Percentiles rank a stretch among this genome's conserved stretches.
These are phyloP conservation scores for Claviceps sp. DNA, from an alignment of 2,329 filamentous ascomycete species.

Conservation along the genomic window DNA sequence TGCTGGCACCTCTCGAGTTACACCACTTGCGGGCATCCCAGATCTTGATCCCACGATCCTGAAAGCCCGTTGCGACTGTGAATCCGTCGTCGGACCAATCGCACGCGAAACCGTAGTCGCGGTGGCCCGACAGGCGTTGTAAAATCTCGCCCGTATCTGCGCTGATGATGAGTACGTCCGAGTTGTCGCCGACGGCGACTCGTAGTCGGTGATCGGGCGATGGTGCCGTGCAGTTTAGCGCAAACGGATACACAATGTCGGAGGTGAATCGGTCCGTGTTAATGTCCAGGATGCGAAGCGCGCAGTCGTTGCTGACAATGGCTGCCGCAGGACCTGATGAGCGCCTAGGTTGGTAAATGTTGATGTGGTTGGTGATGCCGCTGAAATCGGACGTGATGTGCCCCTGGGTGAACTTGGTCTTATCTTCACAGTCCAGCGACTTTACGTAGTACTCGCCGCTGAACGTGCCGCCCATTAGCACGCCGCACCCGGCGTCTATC, in stretches of 20 bases:
- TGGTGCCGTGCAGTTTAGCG: slow-evolving; percentile 61
- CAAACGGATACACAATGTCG: slow-evolving; percentile 38
- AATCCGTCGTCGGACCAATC: slow-evolving; percentile 70
- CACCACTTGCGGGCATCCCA: slow-evolving; percentile 65
- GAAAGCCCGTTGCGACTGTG: slow-evolving; percentile 63
- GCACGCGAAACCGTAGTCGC: slow-evolving; percentile 62
- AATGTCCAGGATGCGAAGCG: slow-evolving; percentile 46
- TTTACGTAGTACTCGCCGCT: slow-evolving; percentile 41
- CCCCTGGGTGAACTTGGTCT: slow-evolving; percentile 25
- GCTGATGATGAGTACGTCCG: slow-evolving; percentile 52
- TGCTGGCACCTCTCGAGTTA: slow-evolving; percentile 33
- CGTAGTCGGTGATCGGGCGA: slow-evolving; percentile 60
- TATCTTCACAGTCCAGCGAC: slow-evolving; percentile 27
- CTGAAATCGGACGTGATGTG: slow-evolving; percentile 34
- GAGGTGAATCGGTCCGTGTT: slow-evolving; percentile 44
- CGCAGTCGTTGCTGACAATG: slow-evolving; percentile 50
- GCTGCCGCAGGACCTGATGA: slow-evolving; percentile 40
- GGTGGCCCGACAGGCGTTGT: slow-evolving; percentile 48
- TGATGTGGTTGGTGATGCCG: slow-evolving; percentile 53
- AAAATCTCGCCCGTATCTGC: slow-evolving; percentile 50
- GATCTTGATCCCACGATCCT: slow-evolving; percentile 59
- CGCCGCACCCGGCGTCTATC: slow-evolving; percentile 36
- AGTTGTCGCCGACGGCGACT: slow-evolving; percentile 57
- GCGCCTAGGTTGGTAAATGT: slow-evolving; percentile 40
- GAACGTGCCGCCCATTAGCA: slow-evolving; percentile 48